Conservation (phyloP, 768 basidiomycete species). For the Lactarius indigo region DNA sequence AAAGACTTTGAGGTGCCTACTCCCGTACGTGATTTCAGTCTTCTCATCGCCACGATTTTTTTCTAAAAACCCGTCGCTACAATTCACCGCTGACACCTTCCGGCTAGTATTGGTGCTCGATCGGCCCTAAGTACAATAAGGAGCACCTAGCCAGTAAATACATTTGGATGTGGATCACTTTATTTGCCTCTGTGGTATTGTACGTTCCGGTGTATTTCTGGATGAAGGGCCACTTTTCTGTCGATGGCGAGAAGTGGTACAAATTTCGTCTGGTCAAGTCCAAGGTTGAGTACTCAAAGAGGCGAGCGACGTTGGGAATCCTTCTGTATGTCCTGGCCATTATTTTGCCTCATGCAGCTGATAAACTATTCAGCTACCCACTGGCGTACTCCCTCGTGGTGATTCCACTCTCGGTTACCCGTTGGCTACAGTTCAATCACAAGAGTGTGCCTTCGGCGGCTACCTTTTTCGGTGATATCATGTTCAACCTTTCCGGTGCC, state of each 20-base stretch:
- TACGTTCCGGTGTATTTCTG: conserved; percentile 39
- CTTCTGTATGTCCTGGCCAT: conserved; percentile 30
- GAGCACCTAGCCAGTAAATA: conserved; percentile 41
- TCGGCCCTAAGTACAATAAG: conserved; percentile 31
- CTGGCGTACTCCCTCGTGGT: conserved; percentile 37
- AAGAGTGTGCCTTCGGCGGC: conserved; percentile 30
- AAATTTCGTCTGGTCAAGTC: conserved; percentile 28
- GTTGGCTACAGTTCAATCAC: conserved; percentile 37
- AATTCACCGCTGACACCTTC: background rate
- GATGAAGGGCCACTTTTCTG: conserved; percentile 34
- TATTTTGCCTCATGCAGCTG: background rate
- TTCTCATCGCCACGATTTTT: conserved; percentile 1
- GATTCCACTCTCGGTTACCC: conserved; percentile 40
- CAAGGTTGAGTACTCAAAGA: conserved; percentile 8
- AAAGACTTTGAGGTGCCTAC: conserved; percentile 34
- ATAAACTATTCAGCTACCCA: conserved; percentile 34
- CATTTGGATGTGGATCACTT: conserved; percentile 44
- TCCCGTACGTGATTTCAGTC: conserved; percentile 28
- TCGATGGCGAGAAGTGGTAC: conserved; percentile 35
- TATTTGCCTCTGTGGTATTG: conserved; percentile 34
- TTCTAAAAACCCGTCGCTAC: too few species aligned
- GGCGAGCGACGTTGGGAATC: conserved; percentile 15
- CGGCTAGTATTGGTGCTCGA: conserved; percentile 42
- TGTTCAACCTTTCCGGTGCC: conserved; percentile 39
- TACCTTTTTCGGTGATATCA: conserved; percentile 32